Conservation (phyloP, 345 rosid species). For the Psidium friedrichsthalianum region DNA sequence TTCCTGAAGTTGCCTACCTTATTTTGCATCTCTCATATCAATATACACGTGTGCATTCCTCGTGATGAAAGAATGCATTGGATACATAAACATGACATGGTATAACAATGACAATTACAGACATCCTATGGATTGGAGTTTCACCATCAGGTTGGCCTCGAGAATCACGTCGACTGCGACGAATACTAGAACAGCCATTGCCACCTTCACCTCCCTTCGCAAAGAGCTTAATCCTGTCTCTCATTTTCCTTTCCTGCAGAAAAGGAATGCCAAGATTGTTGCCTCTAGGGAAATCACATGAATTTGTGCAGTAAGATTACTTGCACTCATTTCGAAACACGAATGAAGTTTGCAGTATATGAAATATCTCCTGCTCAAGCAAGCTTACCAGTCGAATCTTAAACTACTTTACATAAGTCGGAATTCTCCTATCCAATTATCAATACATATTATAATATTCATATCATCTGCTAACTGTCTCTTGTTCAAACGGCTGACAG, state of each 20-base stretch:
- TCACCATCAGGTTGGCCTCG: conserved; percentile 54
- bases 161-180: conserved; percentile 35
- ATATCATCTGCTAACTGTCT: neutral
- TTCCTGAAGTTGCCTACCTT: neutral
- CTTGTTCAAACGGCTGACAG: neutral
- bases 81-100: neutral
- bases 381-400: neutral
- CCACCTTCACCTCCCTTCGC: conserved; percentile 71
- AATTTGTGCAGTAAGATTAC: neutral
- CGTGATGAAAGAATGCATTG: neutral
- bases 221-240: conserved; percentile 31
- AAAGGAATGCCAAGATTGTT: neutral
- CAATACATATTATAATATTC: neutral
- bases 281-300: neutral
- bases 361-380: neutral
- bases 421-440: neutral
- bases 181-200: conserved; percentile 42
- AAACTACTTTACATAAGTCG: neutral
- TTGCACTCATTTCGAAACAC: neutral
- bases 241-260: conserved; percentile 60
- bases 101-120: neutral
- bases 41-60: neutral
- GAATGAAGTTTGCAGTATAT: neutral
- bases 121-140: neutral
- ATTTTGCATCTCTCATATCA: neutral